Base-by-base conservation (phyloP, 768 basidiomycete species). In the Mycena kentingensis region DNA sequence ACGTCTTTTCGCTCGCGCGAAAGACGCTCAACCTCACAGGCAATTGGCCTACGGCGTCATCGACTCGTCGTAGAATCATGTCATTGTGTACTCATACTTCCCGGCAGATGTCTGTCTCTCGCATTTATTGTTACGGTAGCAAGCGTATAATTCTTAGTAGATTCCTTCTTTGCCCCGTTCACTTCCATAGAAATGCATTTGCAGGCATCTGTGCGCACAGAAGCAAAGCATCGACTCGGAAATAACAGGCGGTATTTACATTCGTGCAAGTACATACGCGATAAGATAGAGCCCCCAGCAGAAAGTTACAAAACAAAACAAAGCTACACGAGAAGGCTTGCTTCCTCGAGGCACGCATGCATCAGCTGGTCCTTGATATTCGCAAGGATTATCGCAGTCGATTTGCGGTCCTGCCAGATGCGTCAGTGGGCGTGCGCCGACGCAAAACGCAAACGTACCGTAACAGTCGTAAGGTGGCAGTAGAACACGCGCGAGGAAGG, bases 401-500 rank as follows among this genome's bases (percentile, higher is more conserved):
- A 78, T 49, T 73, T 75, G 7, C 78, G 80, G 60, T 87, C 81
- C 82, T 85, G 34, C 57, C 37, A 47, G 49, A 41, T 43, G 34
- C 54, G 43, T 61, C 62, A 26, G 12, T 28, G 24, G 18, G 32
- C n/a, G 21, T 28, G 39, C 15, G 22, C 32, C 15, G 43, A 6
- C 19, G 12, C 44, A 39, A 18, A 19, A 27, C 24, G n/a, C n/a
- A n/a, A n/a, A 68, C 80, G 54, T 49, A 87, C 86, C 52, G 82
- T 87, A 5, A 84, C 85, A 2, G 81, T 77, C 8, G 86, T 88
- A 51, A 85, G 75, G 68, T 87, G 86, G 58, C 77, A 81, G 58
- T 84, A 86, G 61, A 84, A 85, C 2, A 77, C 70, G 41, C 85
- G 74, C 15, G 71, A 66, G 11, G 67, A 51, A 1, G 70, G 68